Evolutionary conservation across 208 protist genomes (phyloP), one percentile per base, ranked within the genome.

Genomic region (Porcisia hertigi): DNA sequence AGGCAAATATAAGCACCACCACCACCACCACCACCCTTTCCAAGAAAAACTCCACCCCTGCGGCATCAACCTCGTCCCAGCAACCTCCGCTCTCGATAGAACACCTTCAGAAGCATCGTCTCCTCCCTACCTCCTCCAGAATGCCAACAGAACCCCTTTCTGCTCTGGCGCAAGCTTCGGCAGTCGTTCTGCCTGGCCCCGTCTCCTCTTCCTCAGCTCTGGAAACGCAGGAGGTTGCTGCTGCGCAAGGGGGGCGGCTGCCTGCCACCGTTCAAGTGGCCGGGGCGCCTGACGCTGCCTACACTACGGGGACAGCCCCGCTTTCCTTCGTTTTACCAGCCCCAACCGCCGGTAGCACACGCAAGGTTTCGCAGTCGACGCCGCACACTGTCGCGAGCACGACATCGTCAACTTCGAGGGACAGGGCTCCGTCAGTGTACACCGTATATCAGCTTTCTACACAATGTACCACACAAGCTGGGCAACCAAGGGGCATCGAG

Each of bases 391-490:
- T 23, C 65, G 14, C 2, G 65, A 70, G 25, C 45, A 70, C 36
- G 36, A 12, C 60, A 12, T 16, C 36, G 36, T 16, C 34, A 20
- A 34, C 62, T 36, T 14, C 41, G 8, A 41, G 41, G 25, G 25
- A 23, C 41, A 45, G 18, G 45, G 39, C 6, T 67, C 39, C 55
- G 36, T 41, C 77, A 3, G 53, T 62, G 6, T 66, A 25, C 64
- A 47, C 16, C 8, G 71, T 77, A 11, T 81, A 77, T 60, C 71
- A 69, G 30, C 77, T 77, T 14, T 34, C 66, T 11, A 60, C 16
- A 30, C 45, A 71, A 25, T 6, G 18, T 36, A 64, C 41, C 47
- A 1, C 55, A 7, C 6, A 8, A 30, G 16, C 30, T 8, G 52
- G n/a, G 5, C 49, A 41, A 30, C 34, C 69, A 18, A 54, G 49